A percentile compares a stretch with the other conserved stretches of the same genome.
These are phyloP conservation scores for Pichia scutulata DNA, from an alignment of 805 yeast genomes.

Conservation along the genomic window DNA sequence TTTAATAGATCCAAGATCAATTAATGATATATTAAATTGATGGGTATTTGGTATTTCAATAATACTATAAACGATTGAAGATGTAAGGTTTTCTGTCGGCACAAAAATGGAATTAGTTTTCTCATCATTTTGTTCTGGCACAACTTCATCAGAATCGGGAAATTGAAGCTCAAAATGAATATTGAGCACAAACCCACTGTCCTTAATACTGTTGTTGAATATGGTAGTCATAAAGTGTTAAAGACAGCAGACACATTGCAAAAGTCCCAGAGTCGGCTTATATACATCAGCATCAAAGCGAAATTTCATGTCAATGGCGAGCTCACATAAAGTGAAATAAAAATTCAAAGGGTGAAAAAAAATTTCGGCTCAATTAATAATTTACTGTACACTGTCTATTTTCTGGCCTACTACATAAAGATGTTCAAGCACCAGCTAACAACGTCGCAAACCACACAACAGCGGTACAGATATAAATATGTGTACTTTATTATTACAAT, in stretches of 20 bases:
- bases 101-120: not conserved
- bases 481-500: too few species aligned
- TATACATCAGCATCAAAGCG: not conserved
- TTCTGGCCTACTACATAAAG: too few species aligned
- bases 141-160: not conserved
- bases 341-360: too few species aligned
- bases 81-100: not conserved
- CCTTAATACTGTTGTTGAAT: not conserved
- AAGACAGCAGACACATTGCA: not conserved
- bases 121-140: not conserved
- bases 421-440: too few species aligned
- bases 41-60: not conserved
- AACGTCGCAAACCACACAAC: too few species aligned
- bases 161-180: not conserved
- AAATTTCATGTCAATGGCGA: not conserved
- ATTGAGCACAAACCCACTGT: not conserved
- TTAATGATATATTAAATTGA: not conserved
- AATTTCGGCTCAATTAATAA: too few species aligned
- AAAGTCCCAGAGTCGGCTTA: too few species aligned
- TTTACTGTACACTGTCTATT: too few species aligned
- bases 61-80: constrained; percentile 1
- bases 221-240: not conserved
- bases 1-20: constrained; percentile 1
- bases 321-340: not conserved
- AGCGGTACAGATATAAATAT: too few species aligned